Percentiles rank a stretch among this genome's conserved stretches.
phyloP scores from a whole-genome alignment of 169 alveolate species.

The Plasmodium berghei region DNA sequence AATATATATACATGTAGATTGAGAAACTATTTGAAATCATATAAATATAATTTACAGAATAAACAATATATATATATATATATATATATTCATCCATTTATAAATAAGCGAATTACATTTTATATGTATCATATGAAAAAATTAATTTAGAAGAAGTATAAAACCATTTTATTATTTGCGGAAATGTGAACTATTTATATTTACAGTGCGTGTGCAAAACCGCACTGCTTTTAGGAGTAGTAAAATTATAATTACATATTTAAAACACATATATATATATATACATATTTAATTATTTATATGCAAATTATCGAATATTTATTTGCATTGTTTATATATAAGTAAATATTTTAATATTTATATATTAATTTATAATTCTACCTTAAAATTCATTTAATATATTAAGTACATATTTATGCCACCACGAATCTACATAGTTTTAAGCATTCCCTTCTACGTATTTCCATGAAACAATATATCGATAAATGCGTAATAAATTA shows the following conservation, averaged over 20 bases:
- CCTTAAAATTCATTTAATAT: too few species aligned
- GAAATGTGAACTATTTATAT: slow-evolving; percentile 69
- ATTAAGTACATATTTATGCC: background rate
- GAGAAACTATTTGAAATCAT: too few species aligned
- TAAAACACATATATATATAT: slow-evolving; percentile 8
- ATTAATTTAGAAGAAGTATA: background rate
- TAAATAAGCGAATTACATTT: background rate
- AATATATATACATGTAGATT: too few species aligned
- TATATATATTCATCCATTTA: too few species aligned
- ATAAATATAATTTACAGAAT: too few species aligned
- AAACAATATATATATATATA: too few species aligned
- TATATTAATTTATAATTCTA: background rate
- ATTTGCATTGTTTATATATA: background rate
- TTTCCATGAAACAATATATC: background rate
- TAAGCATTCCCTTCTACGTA: background rate
- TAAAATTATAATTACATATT: slow-evolving; percentile 16
- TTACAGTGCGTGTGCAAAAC: slow-evolving; percentile 74
- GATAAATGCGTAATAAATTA: background rate
- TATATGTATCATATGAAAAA: background rate
- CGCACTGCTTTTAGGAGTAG: slow-evolving; percentile 76
- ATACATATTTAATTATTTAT: slow-evolving; percentile 6
- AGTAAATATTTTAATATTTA: background rate
- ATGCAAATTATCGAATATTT: background rate
- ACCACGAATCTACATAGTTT: background rate
- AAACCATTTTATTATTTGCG: slow-evolving; percentile 32